Conservation (phyloP, 2,329 filamentous ascomycete genomes). For the Fusarium redolens region DNA sequence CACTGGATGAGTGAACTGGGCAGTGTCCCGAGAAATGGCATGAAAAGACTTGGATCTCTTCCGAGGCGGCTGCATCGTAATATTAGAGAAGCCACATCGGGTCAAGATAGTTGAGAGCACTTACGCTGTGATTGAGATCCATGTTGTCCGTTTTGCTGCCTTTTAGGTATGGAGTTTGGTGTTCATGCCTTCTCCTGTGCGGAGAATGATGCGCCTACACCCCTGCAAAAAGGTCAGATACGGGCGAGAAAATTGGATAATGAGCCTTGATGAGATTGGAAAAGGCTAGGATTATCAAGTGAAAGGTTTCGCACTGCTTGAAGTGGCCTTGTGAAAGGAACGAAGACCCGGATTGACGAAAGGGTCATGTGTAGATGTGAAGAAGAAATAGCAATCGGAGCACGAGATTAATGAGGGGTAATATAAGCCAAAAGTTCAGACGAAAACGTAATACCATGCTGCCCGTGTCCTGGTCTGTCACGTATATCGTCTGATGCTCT, state of each 20-base stretch:
- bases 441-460: background rate
- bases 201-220: background rate
- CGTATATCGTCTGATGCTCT: background rate
- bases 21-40: no score
- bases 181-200: background rate
- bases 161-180: background rate
- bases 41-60: background rate
- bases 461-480: background rate
- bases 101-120: background rate
- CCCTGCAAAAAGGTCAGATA: background rate
- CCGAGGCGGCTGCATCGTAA: background rate
- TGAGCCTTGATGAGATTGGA: rapidly evolving
- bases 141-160: background rate
- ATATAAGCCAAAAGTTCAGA: background rate
- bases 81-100: background rate
- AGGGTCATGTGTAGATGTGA: background rate
- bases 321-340: background rate
- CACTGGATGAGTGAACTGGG: background rate
- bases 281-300: background rate
- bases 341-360: background rate
- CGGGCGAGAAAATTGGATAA: background rate
- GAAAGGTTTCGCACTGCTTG: background rate
- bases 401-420: background rate
- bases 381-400: background rate
- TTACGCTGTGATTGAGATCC: background rate